These are phyloP conservation scores for Ascosphaera aggregata DNA, from an alignment of 2,329 filamentous ascomycete species.

Conservation along the genomic window DNA sequence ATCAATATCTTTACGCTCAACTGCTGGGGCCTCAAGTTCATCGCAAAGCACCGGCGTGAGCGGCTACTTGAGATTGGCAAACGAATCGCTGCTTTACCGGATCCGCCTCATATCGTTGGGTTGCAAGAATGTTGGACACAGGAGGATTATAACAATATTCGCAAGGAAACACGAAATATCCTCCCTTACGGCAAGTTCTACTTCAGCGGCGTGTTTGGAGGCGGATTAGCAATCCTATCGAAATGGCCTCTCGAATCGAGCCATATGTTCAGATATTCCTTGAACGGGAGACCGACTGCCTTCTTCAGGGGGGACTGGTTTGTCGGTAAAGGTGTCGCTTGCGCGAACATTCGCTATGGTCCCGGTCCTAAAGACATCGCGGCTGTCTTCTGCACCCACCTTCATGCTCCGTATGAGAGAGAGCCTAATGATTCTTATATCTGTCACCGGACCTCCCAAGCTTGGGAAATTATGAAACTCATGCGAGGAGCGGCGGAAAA, in stretches of 20 bases:
- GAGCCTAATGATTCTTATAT: conserved; percentile 65
- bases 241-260: conserved; percentile 84
- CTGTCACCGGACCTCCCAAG: conserved; percentile 75
- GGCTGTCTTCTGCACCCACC: conserved; percentile 84
- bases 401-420: conserved; percentile 70
- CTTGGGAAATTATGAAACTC: conserved; percentile 84
- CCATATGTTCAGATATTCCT: conserved; percentile 64
- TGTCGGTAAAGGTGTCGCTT: conserved; percentile 83
- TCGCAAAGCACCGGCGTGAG: conserved; percentile 53
- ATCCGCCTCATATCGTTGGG: conserved; percentile 64
- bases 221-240: conserved; percentile 69
- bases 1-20: conserved; percentile 76
- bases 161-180: conserved; percentile 44
- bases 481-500: conserved; percentile 59
- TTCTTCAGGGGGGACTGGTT: conserved; percentile 94
- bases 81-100: conserved; percentile 44
- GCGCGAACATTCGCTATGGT: conserved; percentile 53
- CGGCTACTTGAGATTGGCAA: conserved; percentile 67
- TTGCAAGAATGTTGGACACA: conserved; percentile 90
- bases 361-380: conserved; percentile 39
- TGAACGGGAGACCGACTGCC: conserved; percentile 81
- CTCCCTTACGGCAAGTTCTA: conserved; percentile 91
- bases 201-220: conserved; percentile 68
- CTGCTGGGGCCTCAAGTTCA: conserved; percentile 86
- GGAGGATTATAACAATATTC: conserved; percentile 59